A percentile compares a stretch with the other conserved stretches of the same genome.
phyloP scores from a whole-genome alignment of 2,329 filamentous ascomycete species.

The Furcasterigmium sp. region DNA sequence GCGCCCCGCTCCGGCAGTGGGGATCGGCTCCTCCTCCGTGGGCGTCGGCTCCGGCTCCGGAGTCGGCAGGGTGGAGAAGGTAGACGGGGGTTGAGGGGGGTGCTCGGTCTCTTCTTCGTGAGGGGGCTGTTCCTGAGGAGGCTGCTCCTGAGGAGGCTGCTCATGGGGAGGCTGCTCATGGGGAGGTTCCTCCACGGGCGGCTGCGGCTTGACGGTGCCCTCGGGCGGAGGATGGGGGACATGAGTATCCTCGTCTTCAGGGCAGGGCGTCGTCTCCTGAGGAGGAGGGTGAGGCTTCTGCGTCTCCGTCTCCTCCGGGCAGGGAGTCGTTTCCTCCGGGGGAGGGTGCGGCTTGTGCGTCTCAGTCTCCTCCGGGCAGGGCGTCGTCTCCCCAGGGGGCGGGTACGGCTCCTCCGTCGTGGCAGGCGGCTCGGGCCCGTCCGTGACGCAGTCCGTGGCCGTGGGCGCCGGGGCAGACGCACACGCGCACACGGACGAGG shows the following conservation, averaged over 20 bases:
- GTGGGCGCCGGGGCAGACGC: neutral
- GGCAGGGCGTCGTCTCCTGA: no score
- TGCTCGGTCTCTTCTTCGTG: no score
- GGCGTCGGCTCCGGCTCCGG: neutral
- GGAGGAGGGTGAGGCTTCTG: neutral
- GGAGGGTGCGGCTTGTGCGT: neutral
- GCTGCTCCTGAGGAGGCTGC: neutral
- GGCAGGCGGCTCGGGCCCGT: neutral
- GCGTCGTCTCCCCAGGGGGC: neutral
- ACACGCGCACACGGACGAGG: neutral
- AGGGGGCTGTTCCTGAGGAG: neutral
- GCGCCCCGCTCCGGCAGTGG: neutral
- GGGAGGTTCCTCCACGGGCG: neutral
- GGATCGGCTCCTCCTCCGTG: neutral
- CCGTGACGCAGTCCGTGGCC: neutral
- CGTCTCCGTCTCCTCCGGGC: neutral
- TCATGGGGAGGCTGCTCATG: neutral
- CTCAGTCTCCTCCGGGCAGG: constrained; percentile 1
- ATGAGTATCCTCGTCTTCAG: neutral
- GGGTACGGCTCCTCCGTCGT: constrained; percentile 1
- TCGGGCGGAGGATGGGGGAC: neutral
- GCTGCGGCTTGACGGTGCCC: neutral
- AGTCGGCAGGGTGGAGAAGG: neutral
- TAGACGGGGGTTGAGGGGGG: neutral
- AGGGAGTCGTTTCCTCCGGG: neutral